Base-by-base conservation (phyloP, 768 basidiomycete genomes). In the Lepiota venenata region DNA sequence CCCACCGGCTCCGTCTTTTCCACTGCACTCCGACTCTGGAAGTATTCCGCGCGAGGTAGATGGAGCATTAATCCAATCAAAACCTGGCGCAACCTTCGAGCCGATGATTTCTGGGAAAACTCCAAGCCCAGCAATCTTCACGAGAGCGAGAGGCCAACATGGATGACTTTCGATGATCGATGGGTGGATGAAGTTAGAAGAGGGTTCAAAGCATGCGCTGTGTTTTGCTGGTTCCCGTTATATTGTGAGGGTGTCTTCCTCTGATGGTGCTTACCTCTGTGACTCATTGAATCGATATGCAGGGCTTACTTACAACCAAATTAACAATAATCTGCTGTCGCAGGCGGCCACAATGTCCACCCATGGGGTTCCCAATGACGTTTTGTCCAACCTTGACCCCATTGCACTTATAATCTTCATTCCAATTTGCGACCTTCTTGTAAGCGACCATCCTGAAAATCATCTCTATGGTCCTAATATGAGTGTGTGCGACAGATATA, bases 311-410 rank as follows among this genome's bases (percentile, higher is more conserved):
- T 89, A 90, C 67, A 87, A 86, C 64, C 89, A 91, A 63, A 62
- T 91, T 44, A 84, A 86, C 70, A 88, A 84, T 71, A 91, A 91
- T 63, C 60, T 91, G 67, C 81, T 80, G 0, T 89, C 89, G 5
- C 87, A 89, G 66, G 89, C 89, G n/a, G 88, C 87, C 1, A 85
- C 85, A 0, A 89, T 91, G 89, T 65, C 64, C 6, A 83, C 83
- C 1, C 73, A 88, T 59, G 86, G 87, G 39, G 40, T 87, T 21
- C 88, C 88, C 3, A 91, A 91, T 58, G 89, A 91, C 59, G 74
- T 91, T 38, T 66, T 91, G 52, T 87, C 86, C 50, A 91, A 91
- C 65, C 73, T 91, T 42, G 86, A 91, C 60, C 89, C 90, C 2
- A 67, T 91, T 47, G 82, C 85, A 4, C 75, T 92, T 51, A 81